Evolutionary conservation across 2,329 filamentous ascomycete genomes (phyloP), one percentile per base, ranked within the genome.

Genomic region (Xylariaceae sp.): DNA sequence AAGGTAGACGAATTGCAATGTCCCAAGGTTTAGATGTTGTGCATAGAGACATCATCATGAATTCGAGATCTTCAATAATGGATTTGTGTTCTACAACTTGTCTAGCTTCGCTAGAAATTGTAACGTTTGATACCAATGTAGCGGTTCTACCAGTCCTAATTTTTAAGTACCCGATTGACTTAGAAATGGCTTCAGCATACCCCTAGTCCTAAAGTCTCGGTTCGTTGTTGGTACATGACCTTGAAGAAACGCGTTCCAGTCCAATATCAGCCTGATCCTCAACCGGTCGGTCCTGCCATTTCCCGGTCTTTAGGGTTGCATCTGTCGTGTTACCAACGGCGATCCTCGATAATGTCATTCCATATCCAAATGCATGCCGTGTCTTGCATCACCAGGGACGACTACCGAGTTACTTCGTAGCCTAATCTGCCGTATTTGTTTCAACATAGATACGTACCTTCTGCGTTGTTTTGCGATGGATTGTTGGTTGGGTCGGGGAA

Each of bases 241-340:
- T 41, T 26, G 34, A 26, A 31, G n/a, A 41, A 37, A 28, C 4
- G 36, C 47, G 53, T 41, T 48, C 34, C 31, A 9, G n/a, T 28
- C 31, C 14, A 21, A 31, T n/a, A 49, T 49, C 19, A 58, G 49
- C 36, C 55, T 58, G 37, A 54, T 54, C 29, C 39, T 9, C 36
- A 31, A 40, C 21, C 16, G 14, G 28, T n/a, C 24, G 40, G 28
- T 36, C 14, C 7, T 45, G 21, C 17, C 33, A 33, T 48, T 56
- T n/a, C 50, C 45, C 34, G 47, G 36, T 43, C 28, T 50, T 41
- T 33, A 46, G 33, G 33, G 29, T 34, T 26, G 46, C 52, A 55
- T 46, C 36, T 52, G 46, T 26, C 26, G 46, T 53, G 28, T 37
- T 21, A 28, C 44, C 31, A 44, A 48, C 49, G 23, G 55, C 45